These are phyloP conservation scores for Eragrostis nindensis DNA, from an alignment of 176 grass and related monocot species.

Conservation along the genomic window DNA sequence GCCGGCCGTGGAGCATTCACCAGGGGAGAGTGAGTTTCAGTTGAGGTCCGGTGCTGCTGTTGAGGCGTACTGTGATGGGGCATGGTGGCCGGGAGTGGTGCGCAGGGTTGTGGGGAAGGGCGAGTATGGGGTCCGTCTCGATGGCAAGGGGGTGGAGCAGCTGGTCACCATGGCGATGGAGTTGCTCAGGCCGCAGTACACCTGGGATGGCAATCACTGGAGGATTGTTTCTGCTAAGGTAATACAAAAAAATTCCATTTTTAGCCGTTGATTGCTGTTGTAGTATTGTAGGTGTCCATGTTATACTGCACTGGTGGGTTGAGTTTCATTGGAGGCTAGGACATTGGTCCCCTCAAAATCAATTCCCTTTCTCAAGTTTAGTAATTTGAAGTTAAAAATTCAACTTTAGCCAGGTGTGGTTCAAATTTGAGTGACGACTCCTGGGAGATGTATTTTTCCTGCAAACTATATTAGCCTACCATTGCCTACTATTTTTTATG, in stretches of 20 bases:
- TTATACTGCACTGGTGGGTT: background rate
- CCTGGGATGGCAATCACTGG: conserved; percentile 55
- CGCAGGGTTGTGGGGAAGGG: conserved; percentile 8
- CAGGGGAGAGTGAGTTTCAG: background rate
- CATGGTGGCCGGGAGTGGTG: conserved; percentile 50
- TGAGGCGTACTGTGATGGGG: conserved; percentile 42
- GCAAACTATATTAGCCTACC: no score
- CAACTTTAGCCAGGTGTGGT: background rate
- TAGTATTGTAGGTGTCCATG: background rate
- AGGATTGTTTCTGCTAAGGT: conserved; percentile 30
- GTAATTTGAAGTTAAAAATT: no score
- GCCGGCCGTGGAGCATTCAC: conserved; percentile 7
- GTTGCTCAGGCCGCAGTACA: conserved; percentile 29
- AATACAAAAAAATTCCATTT: background rate
- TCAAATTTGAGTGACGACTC: background rate
- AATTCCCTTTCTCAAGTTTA: background rate
- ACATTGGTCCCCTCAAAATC: background rate
- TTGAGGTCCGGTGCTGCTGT: conserved; percentile 8
- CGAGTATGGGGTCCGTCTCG: conserved; percentile 37
- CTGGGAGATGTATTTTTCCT: no score
- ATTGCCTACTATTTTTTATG: no score
- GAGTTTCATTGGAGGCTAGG: background rate
- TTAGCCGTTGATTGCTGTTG: background rate
- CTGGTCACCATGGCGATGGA: conserved; percentile 23
- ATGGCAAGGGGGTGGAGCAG: background rate